Conservation (phyloP, 2,329 filamentous ascomycete genomes). For the Botrytis squamosa region DNA sequence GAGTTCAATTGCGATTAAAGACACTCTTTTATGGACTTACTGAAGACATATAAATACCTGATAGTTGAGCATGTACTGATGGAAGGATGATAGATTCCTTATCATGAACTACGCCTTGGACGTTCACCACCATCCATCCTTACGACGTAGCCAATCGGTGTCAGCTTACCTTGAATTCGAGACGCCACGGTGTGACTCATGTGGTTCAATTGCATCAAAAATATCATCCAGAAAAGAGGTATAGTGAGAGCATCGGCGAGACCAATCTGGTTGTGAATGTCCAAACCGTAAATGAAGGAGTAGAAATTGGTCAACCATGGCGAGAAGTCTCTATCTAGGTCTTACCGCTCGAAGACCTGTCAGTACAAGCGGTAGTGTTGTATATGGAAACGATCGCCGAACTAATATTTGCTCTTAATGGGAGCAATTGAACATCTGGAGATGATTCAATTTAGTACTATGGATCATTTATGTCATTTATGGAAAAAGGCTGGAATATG, state of each 20-base stretch:
- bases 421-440: background rate
- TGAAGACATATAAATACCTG: background rate
- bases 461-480: background rate
- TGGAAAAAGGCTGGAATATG: background rate
- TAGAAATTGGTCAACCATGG: background rate
- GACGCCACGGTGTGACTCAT: background rate
- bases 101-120: background rate
- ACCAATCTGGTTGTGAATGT: background rate
- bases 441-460: background rate
- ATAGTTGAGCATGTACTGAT: background rate
- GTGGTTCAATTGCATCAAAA: background rate
- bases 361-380: background rate
- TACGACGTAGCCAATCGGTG: background rate
- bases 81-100: background rate
- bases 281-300: background rate
- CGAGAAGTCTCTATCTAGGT: background rate
- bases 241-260: background rate
- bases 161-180: background rate
- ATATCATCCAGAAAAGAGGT: background rate
- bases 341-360: background rate
- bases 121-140: background rate
- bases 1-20: background rate
- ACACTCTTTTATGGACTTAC: background rate
- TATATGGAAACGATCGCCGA: background rate
- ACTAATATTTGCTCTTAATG: background rate